phyloP scores from a whole-genome alignment of 371 early-diverging fungal genomes.

The Lichtheimia hyalospora region DNA sequence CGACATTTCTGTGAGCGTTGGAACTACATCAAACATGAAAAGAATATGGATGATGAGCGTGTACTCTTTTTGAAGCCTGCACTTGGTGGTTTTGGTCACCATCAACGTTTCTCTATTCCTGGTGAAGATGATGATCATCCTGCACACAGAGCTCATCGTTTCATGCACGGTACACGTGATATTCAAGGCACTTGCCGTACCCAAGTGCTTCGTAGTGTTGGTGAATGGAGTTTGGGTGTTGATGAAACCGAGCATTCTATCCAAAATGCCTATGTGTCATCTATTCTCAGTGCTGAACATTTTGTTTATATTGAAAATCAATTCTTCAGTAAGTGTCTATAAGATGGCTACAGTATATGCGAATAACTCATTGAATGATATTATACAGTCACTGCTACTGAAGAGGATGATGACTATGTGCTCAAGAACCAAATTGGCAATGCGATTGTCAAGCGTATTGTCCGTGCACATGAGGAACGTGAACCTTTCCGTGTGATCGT shows the following conservation, averaged over 20 bases:
- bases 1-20: conserved; percentile 92
- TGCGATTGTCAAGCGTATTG: conserved; percentile 80
- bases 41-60: conserved; percentile 34
- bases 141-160: conserved; percentile 28
- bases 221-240: conserved; percentile 70
- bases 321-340: conserved; percentile 78
- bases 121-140: conserved; percentile 9
- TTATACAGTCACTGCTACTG: conserved; percentile 60
- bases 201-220: conserved; percentile 73
- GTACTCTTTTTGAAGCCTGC: conserved; percentile 48
- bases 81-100: conserved; percentile 37
- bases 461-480: conserved; percentile 64
- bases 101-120: conserved; percentile 33
- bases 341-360: not conserved
- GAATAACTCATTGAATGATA: not conserved
- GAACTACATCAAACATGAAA: conserved; percentile 80
- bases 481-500: conserved; percentile 83
- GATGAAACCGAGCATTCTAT: conserved; percentile 68
- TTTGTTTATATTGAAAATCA: conserved; percentile 97
- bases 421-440: conserved; percentile 78
- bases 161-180: conserved; percentile 25
- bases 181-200: conserved; percentile 54
- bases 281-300: conserved; percentile 75
- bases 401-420: conserved; percentile 42
- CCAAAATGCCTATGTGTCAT: conserved; percentile 76